Conservation (phyloP, 441 rosid genomes). For the Corymbia citriodora region DNA sequence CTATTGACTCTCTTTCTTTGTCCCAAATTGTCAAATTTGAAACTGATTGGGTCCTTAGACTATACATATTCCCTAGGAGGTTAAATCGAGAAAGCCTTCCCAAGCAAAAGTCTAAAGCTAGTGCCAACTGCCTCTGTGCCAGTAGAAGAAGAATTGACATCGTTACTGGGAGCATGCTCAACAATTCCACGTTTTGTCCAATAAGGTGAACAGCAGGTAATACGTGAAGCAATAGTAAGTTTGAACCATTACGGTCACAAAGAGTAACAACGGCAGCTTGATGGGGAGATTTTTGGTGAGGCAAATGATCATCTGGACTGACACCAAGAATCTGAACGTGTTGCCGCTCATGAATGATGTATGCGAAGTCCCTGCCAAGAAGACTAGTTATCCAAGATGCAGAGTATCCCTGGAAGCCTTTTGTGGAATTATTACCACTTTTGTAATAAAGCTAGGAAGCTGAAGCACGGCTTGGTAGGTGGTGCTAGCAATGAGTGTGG, state of each 20-base stretch:
- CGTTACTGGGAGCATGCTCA: background rate
- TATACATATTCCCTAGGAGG: background rate
- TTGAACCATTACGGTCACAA: background rate
- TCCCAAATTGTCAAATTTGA: too few species aligned
- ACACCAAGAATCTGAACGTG: background rate
- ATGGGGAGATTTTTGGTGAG: background rate
- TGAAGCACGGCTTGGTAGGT: too few species aligned
- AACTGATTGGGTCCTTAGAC: background rate
- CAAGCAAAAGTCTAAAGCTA: background rate
- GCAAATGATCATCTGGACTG: background rate
- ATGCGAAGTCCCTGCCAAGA: too few species aligned
- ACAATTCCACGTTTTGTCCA: background rate
- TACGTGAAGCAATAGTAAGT: background rate
- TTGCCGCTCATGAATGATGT: too few species aligned
- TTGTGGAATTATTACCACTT: too few species aligned
- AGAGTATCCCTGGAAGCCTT: too few species aligned
- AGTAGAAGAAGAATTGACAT: background rate
- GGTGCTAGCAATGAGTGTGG: too few species aligned
- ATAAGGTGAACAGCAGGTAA: background rate
- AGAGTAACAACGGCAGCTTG: background rate
- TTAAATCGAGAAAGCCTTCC: background rate
- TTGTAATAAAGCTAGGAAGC: too few species aligned
- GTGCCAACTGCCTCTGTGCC: background rate
- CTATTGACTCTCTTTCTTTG: background rate
- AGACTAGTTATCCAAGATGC: too few species aligned